phyloP scores from a whole-genome alignment of 768 basidiomycete genomes.

The Lyophyllum semitale region DNA sequence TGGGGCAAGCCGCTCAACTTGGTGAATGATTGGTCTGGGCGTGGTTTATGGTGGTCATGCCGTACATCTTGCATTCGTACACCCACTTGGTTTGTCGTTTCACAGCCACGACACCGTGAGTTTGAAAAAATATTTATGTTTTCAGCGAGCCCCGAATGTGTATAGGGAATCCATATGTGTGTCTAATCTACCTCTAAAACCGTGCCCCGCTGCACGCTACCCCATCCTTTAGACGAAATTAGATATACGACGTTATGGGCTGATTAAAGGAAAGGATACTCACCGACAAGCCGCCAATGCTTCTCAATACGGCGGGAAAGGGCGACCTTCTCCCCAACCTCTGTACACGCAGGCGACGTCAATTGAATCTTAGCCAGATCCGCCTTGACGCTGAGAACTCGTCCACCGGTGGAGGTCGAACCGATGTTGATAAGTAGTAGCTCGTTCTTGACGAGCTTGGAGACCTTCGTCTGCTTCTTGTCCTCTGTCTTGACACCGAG shows the following conservation, averaged over 20 bases:
- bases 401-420: slow-evolving; percentile 94
- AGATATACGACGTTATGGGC: neutral
- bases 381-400: slow-evolving; percentile 91
- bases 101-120: neutral
- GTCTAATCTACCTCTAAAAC: slow-evolving; percentile 75
- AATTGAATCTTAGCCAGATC: slow-evolving; percentile 94
- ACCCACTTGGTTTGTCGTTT: neutral
- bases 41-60: too few species aligned
- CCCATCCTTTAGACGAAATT: slow-evolving; percentile 45
- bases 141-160: neutral
- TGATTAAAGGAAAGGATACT: slow-evolving; percentile 32
- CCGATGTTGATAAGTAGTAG: slow-evolving; percentile 96
- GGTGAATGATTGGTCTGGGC: too few species aligned
- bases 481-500: slow-evolving; percentile 99
- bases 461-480: slow-evolving; percentile 96
- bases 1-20: too few species aligned
- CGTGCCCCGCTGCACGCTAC: slow-evolving; percentile 84
- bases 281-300: slow-evolving; percentile 96
- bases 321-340: slow-evolving; percentile 97
- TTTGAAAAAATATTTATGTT: neutral
- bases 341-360: slow-evolving; percentile 93
- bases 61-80: too few species aligned
- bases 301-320: slow-evolving; percentile 94
- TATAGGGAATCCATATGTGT: slow-evolving; percentile 11
- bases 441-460: slow-evolving; percentile 90